Percentiles rank a stretch among this genome's conserved stretches.
phyloP scores from a whole-genome alignment of 2,329 filamentous ascomycete species.

The Cryphonectria naterciae region DNA sequence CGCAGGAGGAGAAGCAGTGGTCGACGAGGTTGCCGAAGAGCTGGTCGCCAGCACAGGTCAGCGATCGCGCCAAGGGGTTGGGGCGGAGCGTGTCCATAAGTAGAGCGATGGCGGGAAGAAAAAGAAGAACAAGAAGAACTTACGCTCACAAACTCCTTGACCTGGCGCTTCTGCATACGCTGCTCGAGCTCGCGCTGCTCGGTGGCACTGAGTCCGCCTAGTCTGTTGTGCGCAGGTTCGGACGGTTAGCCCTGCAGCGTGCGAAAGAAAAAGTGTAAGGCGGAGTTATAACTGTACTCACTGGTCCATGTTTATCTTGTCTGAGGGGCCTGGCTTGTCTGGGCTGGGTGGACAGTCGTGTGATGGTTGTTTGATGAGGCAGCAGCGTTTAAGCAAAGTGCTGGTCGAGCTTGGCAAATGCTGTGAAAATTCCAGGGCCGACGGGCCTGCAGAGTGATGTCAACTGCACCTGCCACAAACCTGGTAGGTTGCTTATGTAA shows the following conservation, averaged over 20 bases:
- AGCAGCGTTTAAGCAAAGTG: not conserved
- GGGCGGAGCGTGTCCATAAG: not conserved
- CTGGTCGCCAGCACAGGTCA: slow-evolving; percentile 39
- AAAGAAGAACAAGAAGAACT: slow-evolving; percentile 41
- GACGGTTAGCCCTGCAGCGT: slow-evolving; percentile 16
- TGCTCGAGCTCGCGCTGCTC: slow-evolving; percentile 93
- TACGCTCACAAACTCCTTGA: slow-evolving; percentile 99
- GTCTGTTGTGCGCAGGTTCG: slow-evolving; percentile 16
- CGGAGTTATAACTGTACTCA: not conserved
- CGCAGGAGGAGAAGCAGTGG: slow-evolving; percentile 94
- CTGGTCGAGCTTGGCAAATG: slow-evolving; percentile 2
- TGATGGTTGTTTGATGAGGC: slow-evolving; percentile 7
- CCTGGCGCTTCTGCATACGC: slow-evolving; percentile 96
- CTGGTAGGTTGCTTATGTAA: slow-evolving; percentile 15
- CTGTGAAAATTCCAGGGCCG: slow-evolving; percentile 20
- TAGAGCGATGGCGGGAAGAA: not conserved
- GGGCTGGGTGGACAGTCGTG: not conserved
- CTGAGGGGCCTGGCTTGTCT: not conserved
- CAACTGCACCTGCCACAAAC: slow-evolving; percentile 2
- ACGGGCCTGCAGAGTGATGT: slow-evolving; percentile 17
- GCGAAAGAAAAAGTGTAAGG: not conserved
- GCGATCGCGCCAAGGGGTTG: not conserved
- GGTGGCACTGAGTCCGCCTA: slow-evolving; percentile 63
- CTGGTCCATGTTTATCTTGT: slow-evolving; percentile 25
- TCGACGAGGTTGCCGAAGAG: slow-evolving; percentile 72